Conservation (phyloP, 495 filamentous ascomycete genomes). For the Podospora bellae-mahoneyi region DNA sequence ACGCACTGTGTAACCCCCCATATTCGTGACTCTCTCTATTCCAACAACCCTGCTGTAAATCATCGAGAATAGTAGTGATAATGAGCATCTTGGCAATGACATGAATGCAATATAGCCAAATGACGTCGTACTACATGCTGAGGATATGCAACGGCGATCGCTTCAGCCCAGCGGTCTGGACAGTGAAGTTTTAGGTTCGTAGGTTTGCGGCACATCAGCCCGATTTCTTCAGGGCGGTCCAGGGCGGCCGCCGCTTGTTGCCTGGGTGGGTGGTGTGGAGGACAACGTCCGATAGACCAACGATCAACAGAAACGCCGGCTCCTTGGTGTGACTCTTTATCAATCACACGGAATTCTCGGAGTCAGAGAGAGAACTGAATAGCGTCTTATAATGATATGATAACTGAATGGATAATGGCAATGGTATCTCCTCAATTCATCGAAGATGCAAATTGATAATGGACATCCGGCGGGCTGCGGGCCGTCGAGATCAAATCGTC, state of each 20-base stretch:
- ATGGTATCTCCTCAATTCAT: neutral
- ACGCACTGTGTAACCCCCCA: constrained; percentile 2
- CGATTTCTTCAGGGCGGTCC: neutral
- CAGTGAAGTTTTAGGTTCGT: constrained; percentile 8
- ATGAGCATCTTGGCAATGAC: neutral
- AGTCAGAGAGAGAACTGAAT: neutral
- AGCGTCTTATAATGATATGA: neutral
- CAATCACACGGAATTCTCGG: neutral
- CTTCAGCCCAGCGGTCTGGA: constrained; percentile 6
- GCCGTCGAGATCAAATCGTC: constrained; percentile 1
- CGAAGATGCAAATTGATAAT: neutral
- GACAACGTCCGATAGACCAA: constrained; percentile 1
- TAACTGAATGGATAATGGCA: neutral
- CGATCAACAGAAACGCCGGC: neutral
- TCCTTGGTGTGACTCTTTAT: neutral
- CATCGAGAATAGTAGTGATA: neutral
- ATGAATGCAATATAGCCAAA: neutral
- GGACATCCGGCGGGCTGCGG: constrained; percentile 9
- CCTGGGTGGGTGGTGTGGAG: constrained; percentile 1
- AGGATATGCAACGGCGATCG: constrained; percentile 1
- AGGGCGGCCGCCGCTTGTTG: constrained; percentile 4
- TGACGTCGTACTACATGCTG: neutral
- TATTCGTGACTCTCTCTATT: neutral
- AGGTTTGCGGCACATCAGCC: constrained; percentile 9
- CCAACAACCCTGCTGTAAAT: neutral